Evolutionary conservation across 305 asterid genomes (phyloP), one percentile per base, ranked within the genome.

Genomic region (Lippia alba): DNA sequence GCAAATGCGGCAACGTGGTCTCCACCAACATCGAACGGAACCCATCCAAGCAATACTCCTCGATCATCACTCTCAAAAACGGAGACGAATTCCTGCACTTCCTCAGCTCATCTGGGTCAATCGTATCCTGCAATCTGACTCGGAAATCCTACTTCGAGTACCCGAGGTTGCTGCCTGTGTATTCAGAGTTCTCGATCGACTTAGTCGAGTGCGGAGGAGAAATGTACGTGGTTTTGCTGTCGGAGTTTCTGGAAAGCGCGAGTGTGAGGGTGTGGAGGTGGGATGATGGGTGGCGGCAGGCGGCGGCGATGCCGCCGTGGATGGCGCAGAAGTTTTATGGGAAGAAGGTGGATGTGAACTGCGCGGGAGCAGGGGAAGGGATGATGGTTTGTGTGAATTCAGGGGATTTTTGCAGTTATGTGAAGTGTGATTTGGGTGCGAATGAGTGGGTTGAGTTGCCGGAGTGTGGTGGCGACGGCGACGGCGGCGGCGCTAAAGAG

Each of bases 361-460:
- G 98, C 80, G 61, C 77, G 1, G 94, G 87, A 4, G 73, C 76
- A 7, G 84, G 89, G 0, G 32, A 67, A n/a, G 55, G 75, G 51
- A 74, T 94, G 76, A 8, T 94, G 33, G 88, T 91, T 8, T 91
- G 98, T 75, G 71, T 85, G 78, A 87, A 74, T 32, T 82, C 81
- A 12, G 72, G 68, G 0, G 94, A 86, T 10, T 30, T 74, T 24
- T 87, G 85, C 55, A 68, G 94, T 46, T 89, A 87, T 76, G 76
- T 83, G 18, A 48, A 81, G 85, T 89, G 92, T 65, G 69, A 84
- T 84, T 76, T 89, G 83, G 87, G 2, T 12, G 72, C 12, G 19
- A 86, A 89, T 73, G 78, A 87, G 56, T 93, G 97, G 98, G 67
- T 65, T 73, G 92, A 91, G 74, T 70, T 93, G 72, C 93, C 93